Conservation (phyloP, 305 asterid genomes). For the Fraxinus baroniana region DNA sequence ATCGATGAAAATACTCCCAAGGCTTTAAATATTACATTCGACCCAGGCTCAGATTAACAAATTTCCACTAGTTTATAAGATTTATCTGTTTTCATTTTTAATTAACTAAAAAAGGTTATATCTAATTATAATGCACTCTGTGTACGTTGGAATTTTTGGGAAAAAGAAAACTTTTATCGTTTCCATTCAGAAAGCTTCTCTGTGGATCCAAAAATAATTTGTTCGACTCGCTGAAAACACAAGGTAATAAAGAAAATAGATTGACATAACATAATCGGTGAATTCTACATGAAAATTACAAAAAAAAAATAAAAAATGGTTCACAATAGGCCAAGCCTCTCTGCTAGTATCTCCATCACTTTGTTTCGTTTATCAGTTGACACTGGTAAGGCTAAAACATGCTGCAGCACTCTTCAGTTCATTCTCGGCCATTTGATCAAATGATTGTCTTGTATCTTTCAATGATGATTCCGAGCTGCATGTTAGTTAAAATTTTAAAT, state of each 20-base stretch:
- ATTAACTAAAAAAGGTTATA: too few relatives aligned
- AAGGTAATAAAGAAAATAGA: conserved; percentile 10
- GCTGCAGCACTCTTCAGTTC: conserved; percentile 82
- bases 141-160: background rate
- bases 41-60: too few relatives aligned
- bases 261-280: conserved; percentile 18
- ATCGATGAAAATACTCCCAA: too few relatives aligned
- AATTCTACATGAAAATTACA: conserved; percentile 13
- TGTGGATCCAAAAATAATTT: background rate
- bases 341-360: conserved; percentile 23
- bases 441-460: conserved; percentile 55
- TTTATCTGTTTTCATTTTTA: too few relatives aligned
- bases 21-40: too few relatives aligned
- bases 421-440: conserved; percentile 66
- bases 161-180: background rate
- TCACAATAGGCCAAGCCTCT: conserved; percentile 20
- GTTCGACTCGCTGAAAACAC: background rate
- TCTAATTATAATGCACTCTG: too few relatives aligned
- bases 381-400: conserved; percentile 76
- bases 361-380: conserved; percentile 36
- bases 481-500: background rate
- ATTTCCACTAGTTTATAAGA: too few relatives aligned
- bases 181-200: background rate
- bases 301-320: conserved; percentile 9
- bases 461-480: conserved; percentile 73